Evolutionary conservation across 768 basidiomycete species (phyloP), one percentile per base, ranked within the genome.

Genomic region (Tulasnella sp.): DNA sequence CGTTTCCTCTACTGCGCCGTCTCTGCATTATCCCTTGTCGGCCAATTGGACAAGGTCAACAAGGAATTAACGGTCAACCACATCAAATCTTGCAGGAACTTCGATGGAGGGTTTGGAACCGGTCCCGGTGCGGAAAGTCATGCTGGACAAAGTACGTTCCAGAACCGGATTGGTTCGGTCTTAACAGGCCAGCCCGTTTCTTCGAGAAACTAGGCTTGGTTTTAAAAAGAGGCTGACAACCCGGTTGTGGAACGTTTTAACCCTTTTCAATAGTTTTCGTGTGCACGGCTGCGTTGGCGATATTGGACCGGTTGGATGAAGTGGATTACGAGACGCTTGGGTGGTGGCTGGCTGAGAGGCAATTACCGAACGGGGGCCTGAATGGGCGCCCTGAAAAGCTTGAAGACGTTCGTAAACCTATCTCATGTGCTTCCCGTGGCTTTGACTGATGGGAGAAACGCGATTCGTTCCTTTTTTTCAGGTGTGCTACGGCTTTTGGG

Each of bases 401-500:
- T 40, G 94, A 96, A 84, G 97, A 99, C 81, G 97, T 97, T 79
- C 79, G 90, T 86, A 8, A 12, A 42, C 31, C 22, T 52, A n/a
- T 76, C 12, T 58, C 19, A 36, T 25, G 17, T 64, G 37, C 25
- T n/a, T 52, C 25, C 19, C n/a, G 8, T 22, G 36, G 22, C 25
- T 37, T 69, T 72, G 19, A 38, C 25, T 37, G 19, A 67, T 25
- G 31, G 31, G 25, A n/a, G 39, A 22, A 7, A 11, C 22, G 17
- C 17, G 19, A 71, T 19, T 54, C 69, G 34, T 64, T 73, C 45
- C 7, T 29, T 8, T 37, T 40, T 25, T n/a, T 52, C 39, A 97
- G 95, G 94, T 98, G 22, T 99, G 97, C 84, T 99, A 99, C 83
- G 94, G 93, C 80, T 95, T 94, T 84, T 99, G 96, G 96, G 94